Conservation (phyloP, 176 grass and related monocot species). For the Dactylis glomerata region DNA sequence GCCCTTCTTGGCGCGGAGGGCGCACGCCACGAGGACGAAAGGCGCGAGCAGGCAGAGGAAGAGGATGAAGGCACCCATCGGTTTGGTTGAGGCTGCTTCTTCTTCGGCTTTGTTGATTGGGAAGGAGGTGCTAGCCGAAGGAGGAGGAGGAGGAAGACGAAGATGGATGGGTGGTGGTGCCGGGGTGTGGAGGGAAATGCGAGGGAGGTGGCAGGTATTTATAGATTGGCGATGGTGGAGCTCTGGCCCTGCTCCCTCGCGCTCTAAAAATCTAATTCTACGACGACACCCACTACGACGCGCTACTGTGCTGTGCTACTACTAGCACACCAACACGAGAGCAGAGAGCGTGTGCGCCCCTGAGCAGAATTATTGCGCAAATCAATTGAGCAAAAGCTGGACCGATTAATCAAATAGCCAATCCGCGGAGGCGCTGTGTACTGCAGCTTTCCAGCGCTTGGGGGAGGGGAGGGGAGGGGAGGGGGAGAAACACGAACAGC, state of each 20-base stretch:
- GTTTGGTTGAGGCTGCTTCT: background rate
- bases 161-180: constrained; percentile 5
- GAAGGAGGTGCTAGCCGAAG: background rate
- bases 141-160: background rate
- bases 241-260: background rate
- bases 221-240: constrained; percentile 36
- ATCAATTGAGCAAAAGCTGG: background rate
- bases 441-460: constrained; percentile 2
- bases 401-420: background rate
- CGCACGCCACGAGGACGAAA: constrained; percentile 18
- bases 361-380: constrained; percentile 24
- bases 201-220: constrained; percentile 44
- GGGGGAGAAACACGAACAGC: constrained; percentile 4
- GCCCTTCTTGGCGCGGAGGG: background rate
- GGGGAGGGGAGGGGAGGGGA: too few species aligned
- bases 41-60: constrained; percentile 39
- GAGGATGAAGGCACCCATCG: constrained; percentile 41
- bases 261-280: constrained; percentile 27
- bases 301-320: background rate
- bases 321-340: background rate
- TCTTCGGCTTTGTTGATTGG: background rate
- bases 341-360: background rate
- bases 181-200: constrained; percentile 29
- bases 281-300: background rate
- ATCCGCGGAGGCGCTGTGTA: background rate